A percentile compares a stretch with the other conserved stretches of the same genome.
Evolutionary conservation across 2,329 filamentous ascomycete genomes (phyloP).

Genomic region (Cladorrhinum sp.): DNA sequence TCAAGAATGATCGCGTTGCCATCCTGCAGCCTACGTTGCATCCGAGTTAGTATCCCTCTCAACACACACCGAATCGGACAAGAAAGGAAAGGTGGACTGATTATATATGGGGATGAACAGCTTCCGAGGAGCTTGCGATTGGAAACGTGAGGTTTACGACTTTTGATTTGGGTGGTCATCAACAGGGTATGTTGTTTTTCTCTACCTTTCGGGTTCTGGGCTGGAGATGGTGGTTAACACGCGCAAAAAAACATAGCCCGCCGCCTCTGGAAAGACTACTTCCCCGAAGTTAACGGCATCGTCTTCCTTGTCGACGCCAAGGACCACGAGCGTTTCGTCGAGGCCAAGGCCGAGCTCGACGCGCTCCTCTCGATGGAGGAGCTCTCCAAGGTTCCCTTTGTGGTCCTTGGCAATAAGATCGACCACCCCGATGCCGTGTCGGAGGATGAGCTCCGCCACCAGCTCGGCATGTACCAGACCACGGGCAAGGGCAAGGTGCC

Average conservation of each 20-base stretch:
- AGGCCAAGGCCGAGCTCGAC: constrained; percentile 96
- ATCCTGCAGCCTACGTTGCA: constrained; percentile 88
- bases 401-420: constrained; percentile 98
- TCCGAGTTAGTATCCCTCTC: constrained; percentile 63
- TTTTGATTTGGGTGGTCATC: constrained; percentile 89
- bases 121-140: constrained; percentile 88
- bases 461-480: constrained; percentile 91
- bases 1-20: constrained; percentile 95
- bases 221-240: constrained; percentile 2
- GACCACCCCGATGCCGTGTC: constrained; percentile 94
- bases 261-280: constrained; percentile 94
- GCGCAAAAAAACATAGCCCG: constrained; percentile 55
- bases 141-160: constrained; percentile 93
- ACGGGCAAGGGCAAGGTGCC: constrained; percentile 94
- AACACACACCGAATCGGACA: constrained; percentile 9
- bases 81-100: constrained; percentile 14
- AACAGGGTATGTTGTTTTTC: constrained; percentile 64
- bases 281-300: constrained; percentile 92
- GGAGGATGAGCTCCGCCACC: constrained; percentile 90
- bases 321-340: constrained; percentile 88
- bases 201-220: no score
- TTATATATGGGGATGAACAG: constrained; percentile 40
- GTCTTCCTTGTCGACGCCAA: constrained; percentile 98
- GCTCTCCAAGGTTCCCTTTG: constrained; percentile 89
- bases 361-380: constrained; percentile 96